Conservation (phyloP, 805 yeast genomes). For the Yarrowia sp. region DNA sequence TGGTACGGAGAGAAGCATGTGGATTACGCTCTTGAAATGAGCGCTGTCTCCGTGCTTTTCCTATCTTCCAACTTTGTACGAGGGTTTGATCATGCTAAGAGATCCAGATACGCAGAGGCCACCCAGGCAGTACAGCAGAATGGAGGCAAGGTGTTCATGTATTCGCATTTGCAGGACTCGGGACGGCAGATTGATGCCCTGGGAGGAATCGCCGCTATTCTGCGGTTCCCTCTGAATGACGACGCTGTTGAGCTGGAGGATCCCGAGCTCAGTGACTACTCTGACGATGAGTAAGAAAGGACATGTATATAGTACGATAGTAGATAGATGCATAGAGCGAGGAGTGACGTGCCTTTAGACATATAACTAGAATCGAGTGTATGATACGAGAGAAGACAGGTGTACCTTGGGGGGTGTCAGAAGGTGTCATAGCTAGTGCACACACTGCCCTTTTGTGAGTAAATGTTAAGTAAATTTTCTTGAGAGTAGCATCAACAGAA, state of each 20-base stretch:
- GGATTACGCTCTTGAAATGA: conserved; percentile 34
- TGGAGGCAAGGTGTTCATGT: conserved; percentile 37
- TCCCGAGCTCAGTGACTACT: conserved; percentile 19
- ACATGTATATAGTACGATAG: conserved; percentile 5
- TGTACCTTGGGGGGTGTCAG: too few relatives aligned
- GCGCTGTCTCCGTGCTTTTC: conserved; percentile 24
- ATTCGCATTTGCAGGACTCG: conserved; percentile 37
- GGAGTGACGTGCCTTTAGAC: not conserved
- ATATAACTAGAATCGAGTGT: too few relatives aligned
- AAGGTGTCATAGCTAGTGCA: too few relatives aligned
- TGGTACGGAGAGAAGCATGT: conserved; percentile 38
- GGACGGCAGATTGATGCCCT: conserved; percentile 36
- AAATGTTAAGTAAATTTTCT: too few relatives aligned
- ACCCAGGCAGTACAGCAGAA: conserved; percentile 34
- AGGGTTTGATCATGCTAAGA: conserved; percentile 26
- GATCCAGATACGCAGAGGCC: conserved; percentile 31
- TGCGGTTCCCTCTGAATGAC: conserved; percentile 33
- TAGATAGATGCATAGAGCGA: not conserved
- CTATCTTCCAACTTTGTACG: conserved; percentile 34
- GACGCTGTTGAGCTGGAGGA: conserved; percentile 33
- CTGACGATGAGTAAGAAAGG: conserved; percentile 23
- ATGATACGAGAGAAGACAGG: too few relatives aligned
- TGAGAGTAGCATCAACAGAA: too few relatives aligned
- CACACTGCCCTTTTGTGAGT: too few relatives aligned
- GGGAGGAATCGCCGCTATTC: conserved; percentile 38